Evolutionary conservation across 306 rosid genomes (phyloP), one percentile per base, ranked within the genome.

Genomic region (Phaseolus lunatus): DNA sequence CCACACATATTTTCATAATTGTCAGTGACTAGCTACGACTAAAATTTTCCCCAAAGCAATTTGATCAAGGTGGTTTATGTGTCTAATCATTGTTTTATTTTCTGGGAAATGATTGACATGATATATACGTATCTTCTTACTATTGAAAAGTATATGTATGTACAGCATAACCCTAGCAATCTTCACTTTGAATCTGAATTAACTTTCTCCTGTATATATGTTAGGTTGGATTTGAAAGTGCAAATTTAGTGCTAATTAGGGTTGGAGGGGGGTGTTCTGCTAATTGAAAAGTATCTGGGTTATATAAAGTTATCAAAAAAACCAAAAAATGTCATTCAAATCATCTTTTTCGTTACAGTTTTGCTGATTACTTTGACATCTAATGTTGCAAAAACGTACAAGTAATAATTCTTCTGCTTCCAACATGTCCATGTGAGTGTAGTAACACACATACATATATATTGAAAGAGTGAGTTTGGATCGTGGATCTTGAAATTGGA

Each of bases 101-200:
- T 13, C 45, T 31, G 26, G 29, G 26, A 11, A 52, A 59, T 63
- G 67, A 81, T 66, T 69, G 84, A 70, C 82, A 76, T 72, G 78
- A 71, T 70, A n/a, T n/a, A n/a, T n/a, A 76, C 15, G 66, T 70
- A 61, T 63, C 66, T 68, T 63, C 59, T 69, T 20, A 74, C 1
- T n/a, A 37, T 74, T 41, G 73, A 26, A 75, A 85, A 64, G 24
- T 37, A 48, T 63, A 41, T 63, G 5, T 29, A 53, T 77, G 9
- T 18, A 50, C 14, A 47, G 10, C 19, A 54, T 77, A 85, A 70
- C 84, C 88, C 88, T 85, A 85, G 76, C 64, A 81, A 69, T 31
- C 7, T 77, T 84, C 26, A 9, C 35, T 52, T 53, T 75, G 41
- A 72, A 73, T 81, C 49, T 73, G 67, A 44, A 52, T 67, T 63